Percentiles rank a stretch among this genome's conserved stretches.
These are phyloP conservation scores for Ascochyta lentis DNA, from an alignment of 2,329 filamentous ascomycete species.

Conservation along the genomic window DNA sequence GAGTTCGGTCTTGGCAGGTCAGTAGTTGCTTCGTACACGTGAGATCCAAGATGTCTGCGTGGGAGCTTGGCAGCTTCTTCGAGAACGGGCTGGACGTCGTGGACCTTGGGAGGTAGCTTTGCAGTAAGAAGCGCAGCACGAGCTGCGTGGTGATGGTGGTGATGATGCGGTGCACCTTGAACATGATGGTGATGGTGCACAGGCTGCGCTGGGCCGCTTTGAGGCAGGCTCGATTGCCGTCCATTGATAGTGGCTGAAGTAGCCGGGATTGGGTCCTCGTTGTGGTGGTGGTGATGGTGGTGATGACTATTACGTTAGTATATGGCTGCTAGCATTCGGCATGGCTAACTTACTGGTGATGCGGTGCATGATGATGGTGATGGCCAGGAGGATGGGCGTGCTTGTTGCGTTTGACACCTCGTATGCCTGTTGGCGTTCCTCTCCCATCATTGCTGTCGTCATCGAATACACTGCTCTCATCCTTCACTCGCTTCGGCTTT, in stretches of 20 bases:
- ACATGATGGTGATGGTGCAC: slow-evolving; percentile 51
- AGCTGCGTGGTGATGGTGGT: slow-evolving; percentile 41
- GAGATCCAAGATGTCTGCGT: slow-evolving; percentile 82
- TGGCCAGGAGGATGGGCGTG: slow-evolving; percentile 55
- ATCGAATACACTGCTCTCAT: slow-evolving; percentile 72
- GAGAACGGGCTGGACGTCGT: slow-evolving; percentile 63
- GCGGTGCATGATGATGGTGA: slow-evolving; percentile 65
- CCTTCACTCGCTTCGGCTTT: slow-evolving; percentile 69
- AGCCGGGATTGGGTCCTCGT: slow-evolving; percentile 49
- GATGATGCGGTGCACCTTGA: slow-evolving; percentile 45
- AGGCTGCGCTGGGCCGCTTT: slow-evolving; percentile 36
- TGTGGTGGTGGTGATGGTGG: slow-evolving; percentile 64
- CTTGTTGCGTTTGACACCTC: slow-evolving; percentile 70
- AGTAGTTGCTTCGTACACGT: slow-evolving; percentile 77
- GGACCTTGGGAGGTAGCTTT: slow-evolving; percentile 70
- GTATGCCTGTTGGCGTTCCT: slow-evolving; percentile 66
- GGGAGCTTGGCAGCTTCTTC: slow-evolving; percentile 74
- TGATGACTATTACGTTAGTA: slow-evolving; percentile 61
- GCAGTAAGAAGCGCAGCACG: slow-evolving; percentile 45
- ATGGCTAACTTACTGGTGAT: slow-evolving; percentile 57
- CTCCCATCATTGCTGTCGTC: slow-evolving; percentile 70
- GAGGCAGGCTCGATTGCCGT: slow-evolving; percentile 38
- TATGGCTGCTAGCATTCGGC: slow-evolving; percentile 13
- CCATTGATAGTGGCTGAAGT: slow-evolving; percentile 30
- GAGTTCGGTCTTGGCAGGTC: slow-evolving; percentile 52